Conservation (phyloP, 148 eudicot genomes). For the Suaeda aralocaspica region DNA sequence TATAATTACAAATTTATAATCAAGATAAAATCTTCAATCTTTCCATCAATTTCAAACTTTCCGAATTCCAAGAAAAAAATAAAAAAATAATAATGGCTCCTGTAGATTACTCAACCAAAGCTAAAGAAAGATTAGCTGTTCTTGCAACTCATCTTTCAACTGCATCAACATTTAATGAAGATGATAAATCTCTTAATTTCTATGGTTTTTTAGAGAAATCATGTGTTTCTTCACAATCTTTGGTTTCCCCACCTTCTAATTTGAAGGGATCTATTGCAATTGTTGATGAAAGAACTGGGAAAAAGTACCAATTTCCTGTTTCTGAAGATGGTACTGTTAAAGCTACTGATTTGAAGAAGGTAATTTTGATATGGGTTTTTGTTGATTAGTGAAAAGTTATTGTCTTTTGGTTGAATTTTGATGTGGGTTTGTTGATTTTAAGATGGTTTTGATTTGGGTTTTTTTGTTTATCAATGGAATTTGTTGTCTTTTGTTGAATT, state of each 20-base stretch:
- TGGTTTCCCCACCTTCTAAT: slow-evolving; percentile 62
- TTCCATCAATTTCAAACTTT: neutral
- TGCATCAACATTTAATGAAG: slow-evolving; percentile 22
- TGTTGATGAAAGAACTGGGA: slow-evolving; percentile 83
- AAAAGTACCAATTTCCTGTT: slow-evolving; percentile 62
- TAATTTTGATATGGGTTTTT: slow-evolving; percentile 24
- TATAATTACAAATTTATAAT: neutral
- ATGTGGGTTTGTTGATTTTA: neutral
- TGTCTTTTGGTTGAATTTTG: neutral
- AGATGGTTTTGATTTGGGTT: neutral
- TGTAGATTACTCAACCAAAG: slow-evolving; percentile 38
- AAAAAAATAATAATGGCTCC: slow-evolving; percentile 34
- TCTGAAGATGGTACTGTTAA: slow-evolving; percentile 74
- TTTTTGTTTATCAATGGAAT: too few species aligned
- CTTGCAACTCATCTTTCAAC: slow-evolving; percentile 70
- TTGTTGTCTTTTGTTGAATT: too few species aligned
- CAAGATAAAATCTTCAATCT: neutral
- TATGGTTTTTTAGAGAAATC: slow-evolving; percentile 38
- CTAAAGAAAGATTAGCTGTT: slow-evolving; percentile 68
- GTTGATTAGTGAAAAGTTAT: neutral
- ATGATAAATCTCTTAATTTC: slow-evolving; percentile 20
- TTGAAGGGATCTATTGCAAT: slow-evolving; percentile 58
- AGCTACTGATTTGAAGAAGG: slow-evolving; percentile 92
- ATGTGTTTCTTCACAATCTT: slow-evolving; percentile 45
- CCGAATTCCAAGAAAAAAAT: too few species aligned